These are phyloP conservation scores for Elymus sibiricus DNA, from an alignment of 176 grass and related monocot species.

Conservation along the genomic window DNA sequence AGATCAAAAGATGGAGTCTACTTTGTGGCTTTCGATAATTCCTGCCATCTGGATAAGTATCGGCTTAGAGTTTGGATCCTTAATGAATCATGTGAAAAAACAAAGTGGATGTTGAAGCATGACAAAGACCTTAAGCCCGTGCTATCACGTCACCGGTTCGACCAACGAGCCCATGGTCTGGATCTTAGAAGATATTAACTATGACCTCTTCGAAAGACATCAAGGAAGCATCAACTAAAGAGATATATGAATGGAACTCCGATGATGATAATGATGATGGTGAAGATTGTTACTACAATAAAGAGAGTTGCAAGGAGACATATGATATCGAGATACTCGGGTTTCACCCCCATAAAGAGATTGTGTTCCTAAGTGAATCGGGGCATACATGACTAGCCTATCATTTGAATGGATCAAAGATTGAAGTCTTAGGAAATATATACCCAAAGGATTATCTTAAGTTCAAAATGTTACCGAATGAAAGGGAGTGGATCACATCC, in stretches of 20 bases:
- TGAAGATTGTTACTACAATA: not conserved
- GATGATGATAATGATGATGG: not conserved
- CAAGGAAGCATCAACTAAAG: not conserved
- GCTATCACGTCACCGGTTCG: too few relatives aligned
- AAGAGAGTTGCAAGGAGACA: not conserved
- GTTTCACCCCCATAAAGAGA: not conserved
- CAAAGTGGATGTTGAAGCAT: not conserved
- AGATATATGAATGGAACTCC: not conserved
- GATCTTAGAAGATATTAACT: not conserved
- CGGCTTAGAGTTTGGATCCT: not conserved
- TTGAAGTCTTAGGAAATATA: not conserved
- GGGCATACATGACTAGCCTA: not conserved
- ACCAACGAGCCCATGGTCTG: not conserved
- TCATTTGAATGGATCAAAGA: not conserved
- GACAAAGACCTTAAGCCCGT: not conserved
- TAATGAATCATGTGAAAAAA: not conserved
- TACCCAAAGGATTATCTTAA: not conserved
- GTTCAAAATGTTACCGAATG: not conserved
- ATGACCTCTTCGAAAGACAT: not conserved
- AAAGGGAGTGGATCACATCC: not conserved
- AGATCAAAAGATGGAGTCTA: not conserved
- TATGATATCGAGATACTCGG: not conserved
- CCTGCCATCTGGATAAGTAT: not conserved
- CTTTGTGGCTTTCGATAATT: not conserved
- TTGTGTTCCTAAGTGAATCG: not conserved